Percentiles rank a stretch among this genome's conserved stretches.
phyloP scores from a whole-genome alignment of 164 flowering plant genomes.

The Warburgia ugandensis region DNA sequence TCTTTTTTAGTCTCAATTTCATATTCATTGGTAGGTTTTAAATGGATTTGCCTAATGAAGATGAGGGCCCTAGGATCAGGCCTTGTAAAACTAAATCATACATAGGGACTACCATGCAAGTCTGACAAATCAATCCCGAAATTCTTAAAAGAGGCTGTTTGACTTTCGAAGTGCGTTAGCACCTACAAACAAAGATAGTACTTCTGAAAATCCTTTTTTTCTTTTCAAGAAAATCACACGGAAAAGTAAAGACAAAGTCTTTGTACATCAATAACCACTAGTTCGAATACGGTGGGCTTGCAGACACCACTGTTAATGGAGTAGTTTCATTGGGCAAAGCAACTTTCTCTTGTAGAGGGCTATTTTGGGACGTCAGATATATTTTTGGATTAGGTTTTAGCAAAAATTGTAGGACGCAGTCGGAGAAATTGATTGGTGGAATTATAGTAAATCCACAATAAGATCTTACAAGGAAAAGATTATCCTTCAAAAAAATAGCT shows the following conservation, averaged over 20 bases:
- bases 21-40: no score
- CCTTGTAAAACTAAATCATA: background rate
- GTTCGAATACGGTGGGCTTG: constrained; percentile 37
- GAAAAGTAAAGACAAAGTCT: background rate
- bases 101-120: no score
- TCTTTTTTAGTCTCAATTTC: no score
- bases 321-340: constrained; percentile 37
- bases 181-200: background rate
- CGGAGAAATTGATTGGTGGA: constrained; percentile 67
- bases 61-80: no score
- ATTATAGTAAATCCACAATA: no score
- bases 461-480: no score
- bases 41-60: no score
- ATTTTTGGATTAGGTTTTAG: constrained; percentile 51
- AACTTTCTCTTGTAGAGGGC: constrained; percentile 57
- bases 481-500: no score
- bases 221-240: no score
- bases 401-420: constrained; percentile 29
- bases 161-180: constrained; percentile 1
- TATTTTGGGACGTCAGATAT: constrained; percentile 58
- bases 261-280: background rate
- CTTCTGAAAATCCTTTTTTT: no score
- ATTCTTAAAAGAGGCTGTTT: background rate
- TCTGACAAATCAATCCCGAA: background rate
- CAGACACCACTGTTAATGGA: constrained; percentile 64